Evolutionary conservation across 768 basidiomycete species (phyloP), one percentile per base, ranked within the genome.

Genomic region (Boletellus emodensis): DNA sequence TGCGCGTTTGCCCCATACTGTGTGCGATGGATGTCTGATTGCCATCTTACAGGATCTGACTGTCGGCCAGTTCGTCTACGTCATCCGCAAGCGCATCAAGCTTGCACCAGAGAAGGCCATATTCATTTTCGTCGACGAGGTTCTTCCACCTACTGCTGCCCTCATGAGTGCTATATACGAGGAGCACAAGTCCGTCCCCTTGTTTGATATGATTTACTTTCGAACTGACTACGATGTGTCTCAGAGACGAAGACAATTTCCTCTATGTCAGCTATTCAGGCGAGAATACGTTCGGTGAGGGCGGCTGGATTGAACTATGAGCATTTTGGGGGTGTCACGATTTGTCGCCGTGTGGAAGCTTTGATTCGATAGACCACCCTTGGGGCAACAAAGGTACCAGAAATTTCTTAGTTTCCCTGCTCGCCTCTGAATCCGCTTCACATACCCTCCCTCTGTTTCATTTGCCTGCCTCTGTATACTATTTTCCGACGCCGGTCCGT

Each of bases 71-170:
- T 99, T 99, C 68, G 96, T 99, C 50, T 99, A 99, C 70, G 96
- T 99, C 32, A 99, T 99, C 67, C 87, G 96, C 65, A 99, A 99
- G 79, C 89, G 96, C 54, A 99, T 98, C 87, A 98, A 99, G 84
- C 83, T 99, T 50, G 90, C 94, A 20, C 94, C 96, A 30, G 96
- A 99, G 83, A 97, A 97, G 75, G 96, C 96, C 34, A 99, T 99
- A 75, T 99, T 98, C 77, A 97, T 99, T 72, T 99, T 98, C 63
- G 96, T 99, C 45, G 94, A 99, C 61, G 96, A 99, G 70, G 94
- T 98, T 47, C 79, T 99, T 26, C 96, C 96, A 39, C 96, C 96
- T 38, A 98, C 96, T 1, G 96, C 95, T 13, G 94, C 95, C 3
- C 76, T 98, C 43, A 99, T 99, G 96, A 94, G 91, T 63, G 85